Base-by-base conservation (phyloP, 83 land plant species). In the Isoetes engelmannii region DNA sequence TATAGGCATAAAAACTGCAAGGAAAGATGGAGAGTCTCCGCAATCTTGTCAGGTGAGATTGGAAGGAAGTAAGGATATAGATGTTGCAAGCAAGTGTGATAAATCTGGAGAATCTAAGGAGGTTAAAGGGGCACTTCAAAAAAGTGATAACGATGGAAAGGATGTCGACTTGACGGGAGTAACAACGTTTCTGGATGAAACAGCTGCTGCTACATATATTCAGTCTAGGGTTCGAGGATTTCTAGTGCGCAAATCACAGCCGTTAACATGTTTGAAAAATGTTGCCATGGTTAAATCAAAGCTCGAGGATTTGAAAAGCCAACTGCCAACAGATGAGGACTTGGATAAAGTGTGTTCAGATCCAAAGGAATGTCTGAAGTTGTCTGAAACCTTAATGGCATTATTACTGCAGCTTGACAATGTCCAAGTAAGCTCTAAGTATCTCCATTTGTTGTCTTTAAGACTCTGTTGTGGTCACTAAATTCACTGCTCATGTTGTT, bases 311-410 rank as follows among this genome's bases (percentile, higher is more conserved):
- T 28, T 63, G 45, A 54, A 72, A 17, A 5, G 15, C 17, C 69
- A 13, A 13, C 41, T 48, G 7, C 28, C 57, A 1, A 18, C 61
- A 15, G 21, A 5, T 5, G 68, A 50, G n/a, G 5, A 47, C 10
- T 45, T 72, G 6, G 69, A 61, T 19, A 50, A 63, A 62, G 8
- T 7, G 6, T 72, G 74, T 63, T 47, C 13, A 9, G 55, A 72
- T 72, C 18, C 45, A 5, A 0, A 19, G 17, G 74, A 72, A 67
- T 37, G 68, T 15, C 7, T 21, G 46, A 72, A 50, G 42, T 5
- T 63, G n/a, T 48, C 74, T 10, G 74, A 72, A 48, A 57, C 20
- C 44, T 61, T 72, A 15, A 72, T 72, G 74, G 41, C 67, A 46
- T 42, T 72, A 18, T 37, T 72, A 5, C 69, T 72, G 4, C 68